Percentiles rank a stretch among this genome's conserved stretches.
Evolutionary conservation across 192 early-diverging fungal genomes (phyloP).

Genomic region (Lobosporangium transversale): DNA sequence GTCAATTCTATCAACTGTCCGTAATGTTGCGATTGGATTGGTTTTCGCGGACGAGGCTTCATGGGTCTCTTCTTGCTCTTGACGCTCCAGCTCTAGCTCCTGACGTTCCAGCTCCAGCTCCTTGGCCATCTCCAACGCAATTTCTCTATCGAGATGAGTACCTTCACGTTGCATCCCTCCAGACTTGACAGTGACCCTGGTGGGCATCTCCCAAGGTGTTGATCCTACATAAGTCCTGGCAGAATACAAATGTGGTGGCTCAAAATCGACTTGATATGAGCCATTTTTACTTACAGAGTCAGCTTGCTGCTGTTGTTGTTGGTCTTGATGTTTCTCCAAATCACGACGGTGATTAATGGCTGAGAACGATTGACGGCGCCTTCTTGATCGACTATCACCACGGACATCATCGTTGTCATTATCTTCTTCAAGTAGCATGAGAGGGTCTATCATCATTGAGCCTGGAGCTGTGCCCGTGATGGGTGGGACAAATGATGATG

Average conservation of each 20-base stretch:
- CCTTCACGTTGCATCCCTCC: conserved; percentile 45
- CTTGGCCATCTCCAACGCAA: conserved; percentile 46
- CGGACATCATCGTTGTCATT: conserved; percentile 36
- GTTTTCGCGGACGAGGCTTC: neutral
- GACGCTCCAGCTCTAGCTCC: conserved; percentile 22
- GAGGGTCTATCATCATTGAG: conserved; percentile 33
- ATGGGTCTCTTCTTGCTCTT: too few relatives aligned
- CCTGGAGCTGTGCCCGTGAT: conserved; percentile 6
- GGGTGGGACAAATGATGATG: conserved; percentile 4
- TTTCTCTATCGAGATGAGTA: conserved; percentile 32
- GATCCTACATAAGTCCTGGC: conserved; percentile 45
- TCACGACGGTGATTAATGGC: conserved; percentile 44
- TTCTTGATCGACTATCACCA: conserved; percentile 30
- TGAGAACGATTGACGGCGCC: conserved; percentile 27
- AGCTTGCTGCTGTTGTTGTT: neutral
- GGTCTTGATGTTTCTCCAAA: conserved; percentile 17
- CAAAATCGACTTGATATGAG: conserved; percentile 26
- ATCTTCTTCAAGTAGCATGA: conserved; percentile 51
- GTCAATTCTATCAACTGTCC: conserved; percentile 16
- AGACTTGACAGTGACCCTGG: conserved; percentile 34
- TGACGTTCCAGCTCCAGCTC: conserved; percentile 37
- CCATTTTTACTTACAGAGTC: neutral
- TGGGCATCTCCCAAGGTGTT: conserved; percentile 53
- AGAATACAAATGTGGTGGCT: conserved; percentile 46
- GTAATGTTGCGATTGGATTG: conserved; percentile 7